Conservation (phyloP, 257 asterid species). For the Scutellaria minor region DNA sequence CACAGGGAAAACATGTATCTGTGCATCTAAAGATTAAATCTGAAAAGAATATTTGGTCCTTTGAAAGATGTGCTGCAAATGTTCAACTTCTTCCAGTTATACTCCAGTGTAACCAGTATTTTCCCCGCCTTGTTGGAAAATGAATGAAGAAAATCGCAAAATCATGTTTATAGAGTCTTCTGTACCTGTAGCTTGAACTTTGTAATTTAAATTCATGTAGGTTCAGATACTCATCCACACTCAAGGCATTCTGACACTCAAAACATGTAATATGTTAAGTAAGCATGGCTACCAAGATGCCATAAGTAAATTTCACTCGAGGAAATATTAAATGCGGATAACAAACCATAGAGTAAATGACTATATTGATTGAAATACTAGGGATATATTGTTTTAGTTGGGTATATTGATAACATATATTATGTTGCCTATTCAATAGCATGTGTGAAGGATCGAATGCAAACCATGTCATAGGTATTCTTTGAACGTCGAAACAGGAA, state of each 20-base stretch:
- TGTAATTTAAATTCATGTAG: background rate
- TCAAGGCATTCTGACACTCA: background rate
- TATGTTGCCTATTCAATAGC: no score
- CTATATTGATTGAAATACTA: no score
- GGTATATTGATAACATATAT: no score
- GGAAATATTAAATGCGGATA: background rate
- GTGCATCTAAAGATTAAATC: background rate
- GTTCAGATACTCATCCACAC: background rate
- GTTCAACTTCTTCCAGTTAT: background rate
- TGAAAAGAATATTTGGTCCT: background rate
- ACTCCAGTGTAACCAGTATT: background rate
- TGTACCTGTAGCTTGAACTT: no score
- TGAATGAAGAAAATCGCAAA: background rate
- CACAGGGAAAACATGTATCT: conserved; percentile 7
- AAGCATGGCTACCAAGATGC: conserved; percentile 14
- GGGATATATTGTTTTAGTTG: no score
- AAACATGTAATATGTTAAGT: background rate
- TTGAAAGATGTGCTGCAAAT: background rate
- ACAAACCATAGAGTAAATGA: background rate
- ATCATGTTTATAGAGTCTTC: no score
- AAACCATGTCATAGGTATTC: background rate
- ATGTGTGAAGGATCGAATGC: background rate
- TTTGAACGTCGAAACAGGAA: background rate
- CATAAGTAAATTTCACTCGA: background rate
- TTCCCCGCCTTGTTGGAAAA: background rate